phyloP scores from a whole-genome alignment of 148 eudicot species.

The Chenopodium quinoa region DNA sequence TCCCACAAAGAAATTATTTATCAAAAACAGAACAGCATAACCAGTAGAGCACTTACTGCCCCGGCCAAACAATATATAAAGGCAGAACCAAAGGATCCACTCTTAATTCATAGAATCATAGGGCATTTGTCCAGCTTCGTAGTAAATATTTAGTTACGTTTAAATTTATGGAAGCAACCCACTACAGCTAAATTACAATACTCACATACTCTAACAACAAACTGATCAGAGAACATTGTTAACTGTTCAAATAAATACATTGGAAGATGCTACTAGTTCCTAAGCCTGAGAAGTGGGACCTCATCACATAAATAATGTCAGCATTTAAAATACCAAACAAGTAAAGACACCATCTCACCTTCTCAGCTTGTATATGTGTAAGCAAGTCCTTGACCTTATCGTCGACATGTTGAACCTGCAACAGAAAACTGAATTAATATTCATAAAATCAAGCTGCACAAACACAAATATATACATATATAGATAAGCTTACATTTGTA shows the following conservation, averaged over 20 bases:
- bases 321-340: not conserved
- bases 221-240: too few relatives aligned
- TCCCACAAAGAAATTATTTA: not conserved
- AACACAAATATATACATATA: not conserved
- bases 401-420: constrained; percentile 53
- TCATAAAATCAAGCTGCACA: not conserved
- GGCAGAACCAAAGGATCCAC: not conserved
- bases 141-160: not conserved
- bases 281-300: not conserved
- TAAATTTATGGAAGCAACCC: not conserved
- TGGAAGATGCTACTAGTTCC: not conserved
- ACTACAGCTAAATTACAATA: too few relatives aligned
- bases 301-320: constrained; percentile 7
- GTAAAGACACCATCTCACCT: constrained; percentile 38
- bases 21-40: not conserved
- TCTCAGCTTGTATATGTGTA: constrained; percentile 52
- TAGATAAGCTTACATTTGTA: not conserved
- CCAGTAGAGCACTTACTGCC: not conserved
- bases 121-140: not conserved
- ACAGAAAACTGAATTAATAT: constrained; percentile 11
- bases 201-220: too few relatives aligned
- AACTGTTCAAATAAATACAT: not conserved
- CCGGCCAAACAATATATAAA: not conserved
- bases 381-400: constrained; percentile 67
- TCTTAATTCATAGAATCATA: not conserved